These are phyloP conservation scores for Fragilariopsis cylindrus DNA, from an alignment of 108 stramenopile genomes.

Conservation along the genomic window DNA sequence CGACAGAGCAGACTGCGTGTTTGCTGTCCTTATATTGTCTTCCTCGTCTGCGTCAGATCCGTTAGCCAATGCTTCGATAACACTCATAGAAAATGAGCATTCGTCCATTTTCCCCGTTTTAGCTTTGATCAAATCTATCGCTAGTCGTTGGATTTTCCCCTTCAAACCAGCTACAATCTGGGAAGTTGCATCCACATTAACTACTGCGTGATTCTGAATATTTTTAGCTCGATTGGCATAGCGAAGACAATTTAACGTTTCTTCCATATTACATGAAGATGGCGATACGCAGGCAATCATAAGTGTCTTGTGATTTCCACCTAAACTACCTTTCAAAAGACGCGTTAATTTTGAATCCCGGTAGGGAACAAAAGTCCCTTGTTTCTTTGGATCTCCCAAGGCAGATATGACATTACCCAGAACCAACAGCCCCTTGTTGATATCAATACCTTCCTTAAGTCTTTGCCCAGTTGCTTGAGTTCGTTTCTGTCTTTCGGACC, in stretches of 20 bases:
- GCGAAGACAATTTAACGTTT: conserved; percentile 92
- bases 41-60: conserved; percentile 33
- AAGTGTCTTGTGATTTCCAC: conserved; percentile 96
- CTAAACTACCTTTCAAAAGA: conserved; percentile 86
- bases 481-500: conserved; percentile 84
- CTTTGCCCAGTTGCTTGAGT: conserved; percentile 80
- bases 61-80: conserved; percentile 42
- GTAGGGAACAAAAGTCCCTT: conserved; percentile 89
- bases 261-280: conserved; percentile 78
- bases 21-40: not conserved
- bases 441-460: conserved; percentile 95
- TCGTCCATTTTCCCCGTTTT: conserved; percentile 38
- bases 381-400: conserved; percentile 72
- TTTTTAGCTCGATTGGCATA: conserved; percentile 97
- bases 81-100: conserved; percentile 40
- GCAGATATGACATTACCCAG: conserved; percentile 98
- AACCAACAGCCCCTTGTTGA: conserved; percentile 94
- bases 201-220: conserved; percentile 90
- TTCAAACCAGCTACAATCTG: conserved; percentile 46
- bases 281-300: conserved; percentile 97
- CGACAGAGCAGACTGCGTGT: not conserved
- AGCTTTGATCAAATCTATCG: conserved; percentile 56
- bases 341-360: conserved; percentile 94
- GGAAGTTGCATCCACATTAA: conserved; percentile 69
- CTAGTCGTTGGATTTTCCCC: conserved; percentile 49